Percentiles rank a stretch among this genome's conserved stretches.
These are phyloP conservation scores for Gloeopeniophorella convolvens DNA, from an alignment of 768 basidiomycete species.

Conservation along the genomic window DNA sequence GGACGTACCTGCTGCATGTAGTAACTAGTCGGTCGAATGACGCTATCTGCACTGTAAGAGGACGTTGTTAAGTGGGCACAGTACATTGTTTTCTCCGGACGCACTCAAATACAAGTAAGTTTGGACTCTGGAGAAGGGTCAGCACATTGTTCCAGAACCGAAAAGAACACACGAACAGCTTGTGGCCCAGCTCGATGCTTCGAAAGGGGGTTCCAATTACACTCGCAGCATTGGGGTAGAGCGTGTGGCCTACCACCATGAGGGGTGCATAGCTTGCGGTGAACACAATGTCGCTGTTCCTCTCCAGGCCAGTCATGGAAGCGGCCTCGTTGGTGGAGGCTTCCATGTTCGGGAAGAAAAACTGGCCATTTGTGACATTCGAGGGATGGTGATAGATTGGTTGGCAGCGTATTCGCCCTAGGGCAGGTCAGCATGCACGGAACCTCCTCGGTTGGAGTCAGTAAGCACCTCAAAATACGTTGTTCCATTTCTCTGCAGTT, in stretches of 20 bases:
- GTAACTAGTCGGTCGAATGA: conserved; percentile 57
- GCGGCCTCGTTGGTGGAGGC: conserved; percentile 54
- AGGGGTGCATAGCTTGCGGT: conserved; percentile 60
- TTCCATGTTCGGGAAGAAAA: conserved; percentile 51
- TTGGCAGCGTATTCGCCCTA: conserved; percentile 59
- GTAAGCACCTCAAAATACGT: conserved; percentile 54
- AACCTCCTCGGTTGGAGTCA: too few relatives aligned
- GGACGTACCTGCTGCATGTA: conserved; percentile 50
- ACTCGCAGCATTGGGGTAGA: too few relatives aligned
- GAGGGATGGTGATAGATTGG: conserved; percentile 45
- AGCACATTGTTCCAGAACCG: too few relatives aligned
- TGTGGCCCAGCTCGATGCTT: too few relatives aligned
- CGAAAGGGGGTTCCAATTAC: too few relatives aligned
- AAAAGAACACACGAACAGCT: too few relatives aligned
- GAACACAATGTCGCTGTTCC: conserved; percentile 57
- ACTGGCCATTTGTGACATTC: conserved; percentile 45
- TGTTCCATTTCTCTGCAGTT: conserved; percentile 46
- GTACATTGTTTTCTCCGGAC: too few relatives aligned
- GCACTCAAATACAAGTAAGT: too few relatives aligned
- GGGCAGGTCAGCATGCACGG: background rate
- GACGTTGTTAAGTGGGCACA: too few relatives aligned
- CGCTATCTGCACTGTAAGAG: conserved; percentile 44
- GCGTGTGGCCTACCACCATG: too few relatives aligned
- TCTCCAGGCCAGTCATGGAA: conserved; percentile 63
- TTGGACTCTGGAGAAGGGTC: too few relatives aligned